phyloP scores from a whole-genome alignment of 176 grass and related monocot genomes.

The Ampelocalamus luodianensis region DNA sequence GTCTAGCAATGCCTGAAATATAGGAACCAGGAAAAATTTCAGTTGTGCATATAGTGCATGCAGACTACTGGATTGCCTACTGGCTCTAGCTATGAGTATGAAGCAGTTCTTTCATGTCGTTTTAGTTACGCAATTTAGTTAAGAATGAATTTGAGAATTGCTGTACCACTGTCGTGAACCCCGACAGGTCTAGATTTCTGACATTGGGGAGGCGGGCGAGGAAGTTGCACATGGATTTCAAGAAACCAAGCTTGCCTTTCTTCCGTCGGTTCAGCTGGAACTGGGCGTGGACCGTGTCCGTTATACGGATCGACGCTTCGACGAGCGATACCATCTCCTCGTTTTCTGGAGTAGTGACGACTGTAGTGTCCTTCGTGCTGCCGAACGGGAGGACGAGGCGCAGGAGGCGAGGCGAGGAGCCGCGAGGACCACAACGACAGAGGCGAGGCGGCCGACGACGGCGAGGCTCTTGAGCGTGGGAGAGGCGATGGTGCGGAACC shows the following conservation, averaged over 20 bases:
- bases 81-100: too few species aligned
- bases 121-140: too few species aligned
- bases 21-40: background rate
- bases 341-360: background rate
- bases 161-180: background rate
- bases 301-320: background rate
- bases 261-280: background rate
- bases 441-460: background rate
- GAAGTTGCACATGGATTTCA: background rate
- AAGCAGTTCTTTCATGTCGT: too few species aligned
- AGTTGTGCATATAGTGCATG: background rate
- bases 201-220: background rate
- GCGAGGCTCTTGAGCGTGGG: conserved; percentile 21
- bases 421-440: background rate
- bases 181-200: background rate
- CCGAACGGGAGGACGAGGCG: background rate
- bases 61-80: too few species aligned
- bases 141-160: background rate
- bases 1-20: conserved; percentile 30
- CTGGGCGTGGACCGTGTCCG: background rate
- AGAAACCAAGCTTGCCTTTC: background rate
- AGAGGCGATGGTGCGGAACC: background rate
- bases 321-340: conserved; percentile 5
- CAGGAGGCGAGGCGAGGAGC: conserved; percentile 10
- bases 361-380: background rate